Percentiles rank a stretch among this genome's conserved stretches.
These are phyloP conservation scores for Balansia obtecta DNA, from an alignment of 2,329 filamentous ascomycete species.

Conservation along the genomic window DNA sequence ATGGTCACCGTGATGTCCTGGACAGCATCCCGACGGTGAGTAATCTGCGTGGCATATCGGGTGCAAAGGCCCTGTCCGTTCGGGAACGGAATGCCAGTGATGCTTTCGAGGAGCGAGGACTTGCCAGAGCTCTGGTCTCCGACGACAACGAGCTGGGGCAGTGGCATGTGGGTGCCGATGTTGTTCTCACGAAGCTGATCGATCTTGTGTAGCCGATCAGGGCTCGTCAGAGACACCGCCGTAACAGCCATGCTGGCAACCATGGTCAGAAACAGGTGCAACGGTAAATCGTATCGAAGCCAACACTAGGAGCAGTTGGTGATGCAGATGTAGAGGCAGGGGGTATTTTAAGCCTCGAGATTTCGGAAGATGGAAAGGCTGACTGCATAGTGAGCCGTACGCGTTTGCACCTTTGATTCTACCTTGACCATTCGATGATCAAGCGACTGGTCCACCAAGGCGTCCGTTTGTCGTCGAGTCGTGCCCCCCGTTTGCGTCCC, in stretches of 20 bases:
- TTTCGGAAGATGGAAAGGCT: too few species aligned
- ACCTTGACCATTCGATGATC: too few species aligned
- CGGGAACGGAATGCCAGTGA: constrained; percentile 37
- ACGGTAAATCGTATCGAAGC: not conserved
- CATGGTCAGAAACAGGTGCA: not conserved
- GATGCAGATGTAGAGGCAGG: too few species aligned
- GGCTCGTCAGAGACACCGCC: not conserved
- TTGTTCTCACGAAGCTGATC: constrained; percentile 30
- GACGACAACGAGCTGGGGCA: constrained; percentile 61
- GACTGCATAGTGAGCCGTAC: too few species aligned
- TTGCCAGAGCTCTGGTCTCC: constrained; percentile 81
- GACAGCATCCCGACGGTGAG: constrained; percentile 16
- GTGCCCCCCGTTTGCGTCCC: not conserved
- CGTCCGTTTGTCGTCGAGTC: not conserved
- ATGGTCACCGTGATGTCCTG: constrained; percentile 25
- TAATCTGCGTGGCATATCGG: constrained; percentile 30
- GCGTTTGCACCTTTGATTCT: too few species aligned
- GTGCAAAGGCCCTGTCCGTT: constrained; percentile 32
- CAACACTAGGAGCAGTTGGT: too few species aligned
- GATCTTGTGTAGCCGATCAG: constrained; percentile 16
- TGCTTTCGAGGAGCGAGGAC: constrained; percentile 66
- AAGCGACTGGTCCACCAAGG: too few species aligned
- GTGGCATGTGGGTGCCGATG: constrained; percentile 22
- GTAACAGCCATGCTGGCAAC: not conserved
- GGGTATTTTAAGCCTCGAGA: too few species aligned